phyloP scores from a whole-genome alignment of 225 moss, liverwort and hornwort species.

The Lunularia cruciata region DNA sequence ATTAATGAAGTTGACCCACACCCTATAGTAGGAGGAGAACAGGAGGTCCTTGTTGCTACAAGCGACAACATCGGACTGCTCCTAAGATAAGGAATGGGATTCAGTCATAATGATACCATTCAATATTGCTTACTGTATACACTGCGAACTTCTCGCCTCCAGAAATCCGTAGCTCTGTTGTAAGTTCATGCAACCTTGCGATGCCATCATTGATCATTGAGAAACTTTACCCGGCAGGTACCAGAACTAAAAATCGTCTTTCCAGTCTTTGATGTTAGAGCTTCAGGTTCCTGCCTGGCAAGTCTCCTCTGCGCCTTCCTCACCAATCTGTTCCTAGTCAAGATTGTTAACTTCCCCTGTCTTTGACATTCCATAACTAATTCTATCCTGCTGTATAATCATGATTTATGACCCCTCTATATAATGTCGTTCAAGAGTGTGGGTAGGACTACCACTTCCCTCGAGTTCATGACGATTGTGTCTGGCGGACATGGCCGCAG shows the following conservation, averaged over 20 bases:
- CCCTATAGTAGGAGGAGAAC: not conserved
- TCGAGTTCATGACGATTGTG: not conserved
- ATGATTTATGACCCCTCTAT: not conserved
- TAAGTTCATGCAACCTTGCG: not conserved
- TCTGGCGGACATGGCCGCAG: not conserved
- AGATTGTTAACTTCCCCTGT: not conserved
- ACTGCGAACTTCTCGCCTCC: too few relatives aligned
- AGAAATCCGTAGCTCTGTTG: not conserved
- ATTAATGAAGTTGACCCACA: conserved; percentile 14
- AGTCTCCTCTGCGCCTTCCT: not conserved
- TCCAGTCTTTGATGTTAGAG: too few relatives aligned
- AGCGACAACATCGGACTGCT: not conserved
- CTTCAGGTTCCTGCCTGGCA: not conserved
- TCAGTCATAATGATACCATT: not conserved
- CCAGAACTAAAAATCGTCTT: too few relatives aligned
- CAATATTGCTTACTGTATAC: not conserved
- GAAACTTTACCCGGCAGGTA: too few relatives aligned
- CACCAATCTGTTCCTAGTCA: not conserved
- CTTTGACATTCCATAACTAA: conserved; percentile 1
- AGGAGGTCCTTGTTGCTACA: not conserved
- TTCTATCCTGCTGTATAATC: not conserved
- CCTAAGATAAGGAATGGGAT: conserved; percentile 7
- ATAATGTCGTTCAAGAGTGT: not conserved
- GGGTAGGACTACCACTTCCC: not conserved
- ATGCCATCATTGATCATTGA: not conserved